These are phyloP conservation scores for Acanthamoeba royreba DNA, from an alignment of 208 protist genomes.

Conservation along the genomic window DNA sequence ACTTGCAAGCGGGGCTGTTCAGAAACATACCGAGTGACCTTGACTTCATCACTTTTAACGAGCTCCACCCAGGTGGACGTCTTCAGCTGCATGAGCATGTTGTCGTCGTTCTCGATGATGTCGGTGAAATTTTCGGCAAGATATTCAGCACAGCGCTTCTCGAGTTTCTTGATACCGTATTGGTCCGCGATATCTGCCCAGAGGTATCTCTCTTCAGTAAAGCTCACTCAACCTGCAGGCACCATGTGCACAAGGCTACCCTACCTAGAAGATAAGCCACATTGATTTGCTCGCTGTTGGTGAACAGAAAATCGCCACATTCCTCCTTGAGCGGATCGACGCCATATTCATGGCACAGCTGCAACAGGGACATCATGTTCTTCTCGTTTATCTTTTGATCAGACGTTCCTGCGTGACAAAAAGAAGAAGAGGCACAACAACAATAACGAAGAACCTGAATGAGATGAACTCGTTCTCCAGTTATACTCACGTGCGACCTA, in stretches of 20 bases:
- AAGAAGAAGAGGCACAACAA: not conserved
- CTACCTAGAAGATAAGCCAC: not conserved
- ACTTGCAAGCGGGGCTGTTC: no score
- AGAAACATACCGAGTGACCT: constrained; percentile 37
- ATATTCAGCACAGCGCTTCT: constrained; percentile 29
- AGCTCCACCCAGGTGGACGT: not conserved
- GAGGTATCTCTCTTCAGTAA: not conserved
- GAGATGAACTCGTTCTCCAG: no score
- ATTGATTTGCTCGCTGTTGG: not conserved
- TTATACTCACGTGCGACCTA: no score
- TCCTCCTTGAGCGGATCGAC: constrained; percentile 20
- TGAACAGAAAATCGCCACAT: constrained; percentile 7
- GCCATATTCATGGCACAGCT: constrained; percentile 2
- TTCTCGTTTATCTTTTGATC: not conserved
- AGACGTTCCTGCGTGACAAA: constrained; percentile 13
- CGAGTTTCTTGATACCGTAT: not conserved
- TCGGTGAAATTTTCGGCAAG: not conserved
- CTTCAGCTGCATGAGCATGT: not conserved
- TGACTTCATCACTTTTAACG: constrained; percentile 8
- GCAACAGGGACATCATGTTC: not conserved
- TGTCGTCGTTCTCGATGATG: not conserved
- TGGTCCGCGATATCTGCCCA: not conserved
- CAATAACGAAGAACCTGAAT: no score
- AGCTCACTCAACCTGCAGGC: no score
- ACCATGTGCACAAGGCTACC: no score